These are phyloP conservation scores for Alternaria infectoria DNA, from an alignment of 2,329 filamentous ascomycete genomes.

Conservation along the genomic window DNA sequence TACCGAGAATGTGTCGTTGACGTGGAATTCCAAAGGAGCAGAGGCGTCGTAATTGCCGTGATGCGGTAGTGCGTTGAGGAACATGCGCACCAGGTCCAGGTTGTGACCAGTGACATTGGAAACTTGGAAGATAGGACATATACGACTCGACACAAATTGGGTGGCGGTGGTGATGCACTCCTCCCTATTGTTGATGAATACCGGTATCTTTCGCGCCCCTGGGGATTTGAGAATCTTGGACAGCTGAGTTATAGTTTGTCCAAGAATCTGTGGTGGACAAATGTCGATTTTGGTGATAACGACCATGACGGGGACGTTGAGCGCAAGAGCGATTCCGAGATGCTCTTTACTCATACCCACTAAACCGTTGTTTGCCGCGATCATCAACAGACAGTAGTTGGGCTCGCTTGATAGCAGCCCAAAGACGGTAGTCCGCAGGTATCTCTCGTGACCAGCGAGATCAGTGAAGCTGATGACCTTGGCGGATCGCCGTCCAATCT, in stretches of 20 bases:
- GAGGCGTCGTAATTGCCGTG: conserved; percentile 90
- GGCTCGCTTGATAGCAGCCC: conserved; percentile 92
- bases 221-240: conserved; percentile 93
- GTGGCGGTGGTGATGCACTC: conserved; percentile 94
- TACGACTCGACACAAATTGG: conserved; percentile 92
- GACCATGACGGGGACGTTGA: conserved; percentile 98
- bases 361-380: conserved; percentile 95
- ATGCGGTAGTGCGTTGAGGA: conserved; percentile 93
- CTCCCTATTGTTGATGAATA: conserved; percentile 90
- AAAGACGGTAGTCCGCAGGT: conserved; percentile 94
- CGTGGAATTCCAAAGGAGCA: conserved; percentile 86
- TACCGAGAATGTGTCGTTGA: conserved; percentile 98
- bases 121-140: conserved; percentile 97
- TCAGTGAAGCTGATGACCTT: conserved; percentile 98
- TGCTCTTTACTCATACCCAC: conserved; percentile 99
- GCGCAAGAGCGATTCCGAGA: conserved; percentile 87
- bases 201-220: conserved; percentile 91
- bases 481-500: conserved; percentile 90
- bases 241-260: conserved; percentile 91
- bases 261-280: conserved; percentile 91
- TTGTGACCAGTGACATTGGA: conserved; percentile 96
- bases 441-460: conserved; percentile 92
- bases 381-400: conserved; percentile 98
- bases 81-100: conserved; percentile 86
- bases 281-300: conserved; percentile 98